Percentiles rank a stretch among this genome's conserved stretches.
Conservation (phyloP, 805 yeast genomes). For the Ogataea haglerorum region DNA sequence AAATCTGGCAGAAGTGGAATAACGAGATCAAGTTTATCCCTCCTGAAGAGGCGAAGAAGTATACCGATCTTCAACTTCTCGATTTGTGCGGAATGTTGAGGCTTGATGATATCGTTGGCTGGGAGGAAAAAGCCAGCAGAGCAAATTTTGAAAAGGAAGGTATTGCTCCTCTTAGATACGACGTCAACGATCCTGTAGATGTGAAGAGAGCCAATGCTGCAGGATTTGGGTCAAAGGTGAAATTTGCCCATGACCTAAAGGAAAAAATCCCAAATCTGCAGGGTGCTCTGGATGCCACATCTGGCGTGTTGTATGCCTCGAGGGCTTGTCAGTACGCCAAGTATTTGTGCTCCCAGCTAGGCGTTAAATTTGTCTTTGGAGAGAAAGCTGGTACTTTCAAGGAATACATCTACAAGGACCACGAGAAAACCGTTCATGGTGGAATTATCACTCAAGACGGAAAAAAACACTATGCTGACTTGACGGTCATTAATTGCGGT, state of each 20-base stretch:
- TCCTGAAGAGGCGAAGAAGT: conserved; percentile 24
- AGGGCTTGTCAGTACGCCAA: conserved; percentile 33
- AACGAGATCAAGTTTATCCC: conserved; percentile 23
- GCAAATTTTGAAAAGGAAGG: conserved; percentile 28
- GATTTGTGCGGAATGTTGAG: conserved; percentile 31
- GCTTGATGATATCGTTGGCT: conserved; percentile 26
- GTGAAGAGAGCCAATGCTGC: conserved; percentile 30
- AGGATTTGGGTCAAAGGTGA: conserved; percentile 29
- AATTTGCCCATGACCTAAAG: conserved; percentile 20
- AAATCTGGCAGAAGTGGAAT: conserved; percentile 27
- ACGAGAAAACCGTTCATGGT: conserved; percentile 20
- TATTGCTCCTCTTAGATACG: conserved; percentile 29
- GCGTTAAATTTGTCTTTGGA: conserved; percentile 35
- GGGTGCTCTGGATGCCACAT: conserved; percentile 30
- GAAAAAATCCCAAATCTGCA: conserved; percentile 14
- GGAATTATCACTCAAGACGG: conserved; percentile 31
- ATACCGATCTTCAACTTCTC: conserved; percentile 24
- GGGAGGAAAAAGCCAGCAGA: conserved; percentile 26
- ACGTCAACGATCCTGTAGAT: conserved; percentile 30
- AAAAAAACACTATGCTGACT: conserved; percentile 22
- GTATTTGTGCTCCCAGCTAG: conserved; percentile 26
- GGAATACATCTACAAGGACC: conserved; percentile 19
- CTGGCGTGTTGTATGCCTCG: conserved; percentile 36
- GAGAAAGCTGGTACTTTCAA: conserved; percentile 30
- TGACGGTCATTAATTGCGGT: conserved; percentile 30